Base-by-base conservation (phyloP, 2,329 filamentous ascomycete species). In the Huntiella moniliformis region DNA sequence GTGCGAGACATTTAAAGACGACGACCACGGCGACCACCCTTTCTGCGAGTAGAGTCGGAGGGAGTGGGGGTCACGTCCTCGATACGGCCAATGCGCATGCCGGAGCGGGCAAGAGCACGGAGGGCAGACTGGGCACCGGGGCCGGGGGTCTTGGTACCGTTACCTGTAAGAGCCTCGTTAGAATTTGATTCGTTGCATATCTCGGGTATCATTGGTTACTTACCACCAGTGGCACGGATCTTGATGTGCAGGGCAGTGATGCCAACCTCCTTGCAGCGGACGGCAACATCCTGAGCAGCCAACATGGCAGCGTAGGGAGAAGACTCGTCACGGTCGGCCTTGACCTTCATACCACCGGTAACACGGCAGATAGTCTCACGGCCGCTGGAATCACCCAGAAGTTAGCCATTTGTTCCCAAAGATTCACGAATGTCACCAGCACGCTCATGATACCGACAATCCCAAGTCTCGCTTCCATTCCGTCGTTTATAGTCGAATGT, bases 1-100 rank as follows among this genome's bases (percentile, higher is more conserved):
- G 15, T 18, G 13, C 37, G 48, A 50, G 40, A 46, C 41, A 53
- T 70, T 83, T 74, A 98, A 70, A 98, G 83, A 94, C 91, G 88
- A 74, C 91, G 91, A 96, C 91, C 91, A 83, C 91, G 88, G 72
- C 91, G 87, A 95, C 91, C 91, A 75, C 91, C 91, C 86, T 98
- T 98, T 75, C 88, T 87, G 73, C 91, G 84, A 63, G 91, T 98
- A 67, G 85, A 94, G 72, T 98, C 91, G 68, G 91, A 98, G 60
- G 92, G 91, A 52, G 91, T 98, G 61, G 91, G 91, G 60, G 92
- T 98, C 55, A 98, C 91, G 67, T 98, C 91, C 82, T 98, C 91
- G 62, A 98, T 98, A 65, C 91, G 83, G 66, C 91, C 91, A 61
- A 98, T 98, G 77, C 88, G 92, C 92, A 98, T 98, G 67, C 91